Evolutionary conservation across 495 filamentous ascomycete species (phyloP), one percentile per base, ranked within the genome.

Genomic region (Glonium stellatum): DNA sequence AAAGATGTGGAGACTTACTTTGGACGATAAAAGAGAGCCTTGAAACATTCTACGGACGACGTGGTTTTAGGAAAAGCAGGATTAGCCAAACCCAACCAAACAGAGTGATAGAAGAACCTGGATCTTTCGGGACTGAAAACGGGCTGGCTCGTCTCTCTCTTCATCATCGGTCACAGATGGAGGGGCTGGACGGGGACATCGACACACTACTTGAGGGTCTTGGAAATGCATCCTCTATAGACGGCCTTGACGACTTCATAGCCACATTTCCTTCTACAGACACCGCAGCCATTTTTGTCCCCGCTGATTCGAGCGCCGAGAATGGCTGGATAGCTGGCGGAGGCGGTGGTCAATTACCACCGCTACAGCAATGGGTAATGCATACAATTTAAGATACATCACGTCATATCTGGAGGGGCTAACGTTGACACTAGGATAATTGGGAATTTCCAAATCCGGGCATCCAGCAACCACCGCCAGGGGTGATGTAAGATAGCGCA

Each of bases 21-120:
- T 67, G 65, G 65, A 61, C 55, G 4, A 61, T 67, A n/a, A 67
- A 67, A 36, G 65, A 67, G 54, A 67, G 61, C 36, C 55, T 67
- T 4, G 65, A 67, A 31, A 60, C 57, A 1, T 67, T 63, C 50
- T 67, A 64, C 42, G 59, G 60, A 23, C 64, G 63, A 61, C 63
- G 63, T 37, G 65, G 60, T 22, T 52, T 64, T 6, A 48, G 47
- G 39, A 53, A 41, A n/a, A 21, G 22, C 19, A 42, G 37, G 18
- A n/a, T 27, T 12, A 34, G n/a, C 15, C 46, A 54, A 10, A 34
- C 2, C 47, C 47, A 4, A 22, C 9, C 57, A 6, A 31, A 18
- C 25, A 19, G 13, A 47, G 48, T 25, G 9, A 19, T 54, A 8
- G 31, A 53, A 35, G 54, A 58, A n/a, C 22, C 21, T 1, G 12